Evolutionary conservation across 495 filamentous ascomycete species (phyloP).

Genomic region (Xylaria telfairii): DNA sequence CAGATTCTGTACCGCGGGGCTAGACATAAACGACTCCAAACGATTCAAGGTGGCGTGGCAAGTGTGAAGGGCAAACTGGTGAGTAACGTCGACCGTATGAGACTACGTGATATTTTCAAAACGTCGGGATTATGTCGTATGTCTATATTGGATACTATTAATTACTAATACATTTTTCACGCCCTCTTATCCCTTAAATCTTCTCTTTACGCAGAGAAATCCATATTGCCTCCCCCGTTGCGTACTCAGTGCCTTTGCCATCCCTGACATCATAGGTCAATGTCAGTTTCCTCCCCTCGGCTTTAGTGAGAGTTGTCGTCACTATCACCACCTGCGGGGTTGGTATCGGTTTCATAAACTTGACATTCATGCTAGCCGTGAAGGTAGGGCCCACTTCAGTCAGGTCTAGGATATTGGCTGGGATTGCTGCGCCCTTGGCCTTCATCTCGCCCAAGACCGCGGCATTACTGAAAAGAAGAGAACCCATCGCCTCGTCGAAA

Average conservation of each 20-base stretch:
- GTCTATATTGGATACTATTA: background rate
- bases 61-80: too few relatives aligned
- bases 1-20: too few relatives aligned
- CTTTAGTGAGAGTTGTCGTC: constrained; percentile 5
- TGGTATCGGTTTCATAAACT: constrained; percentile 9
- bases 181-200: background rate
- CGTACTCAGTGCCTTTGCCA: constrained; percentile 11
- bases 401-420: background rate
- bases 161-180: background rate
- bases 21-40: too few relatives aligned
- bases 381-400: background rate
- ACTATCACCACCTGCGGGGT: constrained; percentile 24
- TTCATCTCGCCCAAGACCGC: background rate
- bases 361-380: constrained; percentile 22
- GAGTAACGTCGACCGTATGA: too few relatives aligned
- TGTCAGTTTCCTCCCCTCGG: constrained; percentile 20
- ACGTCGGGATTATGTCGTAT: background rate
- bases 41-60: too few relatives aligned
- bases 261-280: constrained; percentile 13
- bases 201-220: background rate
- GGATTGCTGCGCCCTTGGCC: background rate
- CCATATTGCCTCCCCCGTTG: constrained; percentile 20
- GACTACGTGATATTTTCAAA: too few relatives aligned
- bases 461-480: constrained; percentile 1
- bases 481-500: constrained; percentile 27